Evolutionary conservation across 176 grass and related monocot species (phyloP).

Genomic region (Rhynchospora pubera): DNA sequence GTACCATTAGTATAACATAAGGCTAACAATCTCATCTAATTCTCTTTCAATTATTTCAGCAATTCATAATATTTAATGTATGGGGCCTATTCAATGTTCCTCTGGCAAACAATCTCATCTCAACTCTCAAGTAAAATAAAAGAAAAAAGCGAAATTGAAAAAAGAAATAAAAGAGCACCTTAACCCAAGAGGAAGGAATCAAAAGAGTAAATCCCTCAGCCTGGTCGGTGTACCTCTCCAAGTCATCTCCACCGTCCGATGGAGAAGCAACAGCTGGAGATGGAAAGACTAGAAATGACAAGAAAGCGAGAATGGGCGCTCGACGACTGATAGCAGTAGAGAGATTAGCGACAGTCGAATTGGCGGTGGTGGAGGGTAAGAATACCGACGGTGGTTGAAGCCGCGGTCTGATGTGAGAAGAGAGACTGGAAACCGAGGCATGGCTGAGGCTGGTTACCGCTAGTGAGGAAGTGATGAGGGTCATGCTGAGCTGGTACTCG

Average conservation of each 20-base stretch:
- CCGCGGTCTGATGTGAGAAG: neutral
- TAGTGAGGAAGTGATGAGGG: slow-evolving; percentile 25
- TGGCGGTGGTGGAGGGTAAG: neutral
- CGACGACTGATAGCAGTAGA: slow-evolving; percentile 22
- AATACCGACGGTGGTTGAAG: neutral
- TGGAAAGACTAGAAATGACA: slow-evolving; percentile 28
- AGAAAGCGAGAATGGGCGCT: slow-evolving; percentile 28
- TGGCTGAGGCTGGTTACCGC: slow-evolving; percentile 8
- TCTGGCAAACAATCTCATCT: neutral
- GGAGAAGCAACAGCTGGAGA: slow-evolving; percentile 23
- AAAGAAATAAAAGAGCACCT: slow-evolving; percentile 38
- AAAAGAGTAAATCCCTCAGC: slow-evolving; percentile 70
- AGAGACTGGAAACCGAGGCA: neutral
- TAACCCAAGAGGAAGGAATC: slow-evolving; percentile 56
- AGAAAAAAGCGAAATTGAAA: too few species aligned
- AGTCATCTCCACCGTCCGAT: slow-evolving; percentile 7
- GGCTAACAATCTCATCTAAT: neutral
- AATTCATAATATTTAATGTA: neutral
- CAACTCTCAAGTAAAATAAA: neutral
- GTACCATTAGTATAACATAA: neutral
- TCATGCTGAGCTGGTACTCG: slow-evolving; percentile 11
- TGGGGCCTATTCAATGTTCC: neutral
- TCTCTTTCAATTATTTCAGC: neutral
- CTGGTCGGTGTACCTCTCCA: slow-evolving; percentile 54
- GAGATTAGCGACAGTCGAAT: neutral